Conservation (phyloP, 1,139 yeast species). For the Zhuliangozyma parablackwelliae region DNA sequence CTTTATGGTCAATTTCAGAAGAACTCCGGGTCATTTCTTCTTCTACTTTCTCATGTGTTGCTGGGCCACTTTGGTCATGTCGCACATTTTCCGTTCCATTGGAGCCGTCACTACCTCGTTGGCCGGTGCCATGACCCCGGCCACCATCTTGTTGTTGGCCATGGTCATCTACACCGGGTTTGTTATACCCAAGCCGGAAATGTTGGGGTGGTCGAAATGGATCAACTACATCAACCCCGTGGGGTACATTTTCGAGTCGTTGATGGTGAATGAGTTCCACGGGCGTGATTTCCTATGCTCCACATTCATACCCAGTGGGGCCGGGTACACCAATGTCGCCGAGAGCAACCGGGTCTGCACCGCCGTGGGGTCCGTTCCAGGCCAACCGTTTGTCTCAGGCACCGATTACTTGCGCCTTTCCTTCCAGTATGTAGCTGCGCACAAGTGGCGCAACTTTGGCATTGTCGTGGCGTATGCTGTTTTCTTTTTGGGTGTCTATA, state of each 20-base stretch:
- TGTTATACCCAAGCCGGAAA: slow-evolving; percentile 50
- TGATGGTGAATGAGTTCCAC: slow-evolving; percentile 54
- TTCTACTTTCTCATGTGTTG: slow-evolving; percentile 43
- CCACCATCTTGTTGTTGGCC: slow-evolving; percentile 50
- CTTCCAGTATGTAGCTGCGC: slow-evolving; percentile 47
- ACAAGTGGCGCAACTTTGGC: slow-evolving; percentile 85
- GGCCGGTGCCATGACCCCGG: slow-evolving; percentile 60
- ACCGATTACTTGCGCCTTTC: slow-evolving; percentile 46
- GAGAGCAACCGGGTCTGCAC: slow-evolving; percentile 46
- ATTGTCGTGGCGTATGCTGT: slow-evolving; percentile 53
- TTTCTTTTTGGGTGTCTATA: slow-evolving; percentile 53
- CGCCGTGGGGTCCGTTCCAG: slow-evolving; percentile 61
- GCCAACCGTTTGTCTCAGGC: slow-evolving; percentile 53
- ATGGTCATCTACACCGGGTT: slow-evolving; percentile 58
- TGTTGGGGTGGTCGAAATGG: slow-evolving; percentile 68
- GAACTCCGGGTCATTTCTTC: slow-evolving; percentile 60
- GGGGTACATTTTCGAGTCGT: slow-evolving; percentile 51
- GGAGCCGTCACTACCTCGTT: slow-evolving; percentile 54
- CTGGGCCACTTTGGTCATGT: slow-evolving; percentile 47
- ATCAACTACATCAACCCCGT: slow-evolving; percentile 55
- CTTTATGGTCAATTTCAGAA: slow-evolving; percentile 54
- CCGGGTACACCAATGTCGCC: slow-evolving; percentile 27
- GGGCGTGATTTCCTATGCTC: slow-evolving; percentile 47
- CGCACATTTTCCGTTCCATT: slow-evolving; percentile 56
- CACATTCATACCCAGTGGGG: slow-evolving; percentile 45